Conservation (phyloP, 108 stramenopile genomes). For the Nannochloropsis granulata region DNA sequence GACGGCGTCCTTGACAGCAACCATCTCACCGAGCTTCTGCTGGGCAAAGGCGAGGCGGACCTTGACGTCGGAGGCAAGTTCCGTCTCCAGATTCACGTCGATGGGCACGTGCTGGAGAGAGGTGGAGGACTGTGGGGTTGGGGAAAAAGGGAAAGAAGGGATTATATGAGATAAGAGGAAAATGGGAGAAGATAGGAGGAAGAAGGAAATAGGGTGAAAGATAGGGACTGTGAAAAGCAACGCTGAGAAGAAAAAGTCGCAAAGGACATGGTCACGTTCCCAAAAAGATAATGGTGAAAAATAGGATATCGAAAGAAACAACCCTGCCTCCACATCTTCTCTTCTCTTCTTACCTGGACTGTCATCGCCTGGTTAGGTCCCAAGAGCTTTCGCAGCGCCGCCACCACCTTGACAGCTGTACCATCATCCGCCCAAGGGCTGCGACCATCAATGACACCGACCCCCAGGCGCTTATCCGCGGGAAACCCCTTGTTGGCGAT, state of each 20-base stretch:
- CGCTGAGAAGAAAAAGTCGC: background rate
- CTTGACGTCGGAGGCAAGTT: constrained; percentile 24
- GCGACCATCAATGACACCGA: constrained; percentile 44
- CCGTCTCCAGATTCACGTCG: constrained; percentile 34
- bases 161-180: background rate
- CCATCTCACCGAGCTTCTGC: constrained; percentile 46
- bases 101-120: constrained; percentile 44
- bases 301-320: background rate
- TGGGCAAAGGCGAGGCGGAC: constrained; percentile 40
- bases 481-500: constrained; percentile 40
- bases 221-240: too few relatives aligned
- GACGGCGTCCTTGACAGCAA: constrained; percentile 14
- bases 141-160: background rate
- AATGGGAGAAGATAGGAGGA: background rate
- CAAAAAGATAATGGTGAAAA: background rate
- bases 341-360: background rate
- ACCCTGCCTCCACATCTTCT: background rate
- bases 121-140: constrained; percentile 31
- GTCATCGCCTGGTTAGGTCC: background rate
- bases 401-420: background rate
- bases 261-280: background rate
- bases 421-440: constrained; percentile 44
- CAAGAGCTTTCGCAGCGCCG: background rate
- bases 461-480: constrained; percentile 35
- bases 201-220: background rate